phyloP scores from a whole-genome alignment of 768 basidiomycete species.

The Tricholoma hemisulphureum region DNA sequence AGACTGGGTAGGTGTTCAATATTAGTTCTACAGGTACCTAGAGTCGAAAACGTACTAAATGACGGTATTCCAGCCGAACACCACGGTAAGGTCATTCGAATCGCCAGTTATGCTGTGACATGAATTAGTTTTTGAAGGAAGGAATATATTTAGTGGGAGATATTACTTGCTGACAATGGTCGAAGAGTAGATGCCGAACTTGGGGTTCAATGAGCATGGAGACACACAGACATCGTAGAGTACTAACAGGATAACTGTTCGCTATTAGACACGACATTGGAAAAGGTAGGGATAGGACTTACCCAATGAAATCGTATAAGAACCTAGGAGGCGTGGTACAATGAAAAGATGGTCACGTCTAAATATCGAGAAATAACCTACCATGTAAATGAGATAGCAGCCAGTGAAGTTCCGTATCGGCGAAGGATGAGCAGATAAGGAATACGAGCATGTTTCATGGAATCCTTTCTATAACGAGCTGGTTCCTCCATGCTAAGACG shows the following conservation, averaged over 20 bases:
- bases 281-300: slow-evolving; percentile 24
- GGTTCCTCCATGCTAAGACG: slow-evolving; percentile 85
- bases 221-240: not conserved
- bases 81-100: slow-evolving; percentile 47
- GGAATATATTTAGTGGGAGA: not conserved
- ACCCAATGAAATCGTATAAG: slow-evolving; percentile 80
- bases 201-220: slow-evolving; percentile 4
- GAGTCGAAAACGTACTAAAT: slow-evolving; percentile 58
- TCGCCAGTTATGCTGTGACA: slow-evolving; percentile 55
- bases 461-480: slow-evolving; percentile 65
- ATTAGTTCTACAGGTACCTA: not conserved
- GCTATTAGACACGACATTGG: not conserved
- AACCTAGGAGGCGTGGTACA: slow-evolving; percentile 41
- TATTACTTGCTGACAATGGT: slow-evolving; percentile 66
- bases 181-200: slow-evolving; percentile 83
- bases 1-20: slow-evolving; percentile 22
- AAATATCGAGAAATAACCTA: slow-evolving; percentile 19
- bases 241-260: slow-evolving; percentile 61
- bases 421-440: slow-evolving; percentile 76
- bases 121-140: not conserved
- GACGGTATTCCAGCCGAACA: slow-evolving; percentile 84
- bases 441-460: slow-evolving; percentile 72
- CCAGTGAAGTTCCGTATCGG: slow-evolving; percentile 75
- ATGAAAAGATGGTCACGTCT: not conserved
- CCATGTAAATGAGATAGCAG: slow-evolving; percentile 79